Base-by-base conservation (phyloP, 495 filamentous ascomycete genomes). In the Venustampulla echinocandica region DNA sequence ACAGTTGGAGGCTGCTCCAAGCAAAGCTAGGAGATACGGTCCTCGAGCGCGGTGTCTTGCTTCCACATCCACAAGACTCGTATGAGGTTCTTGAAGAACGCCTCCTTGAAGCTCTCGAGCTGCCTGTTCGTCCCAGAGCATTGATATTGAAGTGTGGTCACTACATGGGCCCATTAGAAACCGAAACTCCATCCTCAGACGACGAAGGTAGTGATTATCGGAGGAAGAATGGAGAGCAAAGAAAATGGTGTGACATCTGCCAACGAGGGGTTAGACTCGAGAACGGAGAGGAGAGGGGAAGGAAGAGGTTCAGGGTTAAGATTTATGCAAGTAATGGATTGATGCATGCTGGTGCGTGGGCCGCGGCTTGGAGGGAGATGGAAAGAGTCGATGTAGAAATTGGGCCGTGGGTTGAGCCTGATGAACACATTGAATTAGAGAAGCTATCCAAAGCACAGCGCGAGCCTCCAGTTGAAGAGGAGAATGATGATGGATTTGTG, bases 351-450 rank as follows among this genome's bases (percentile, higher is more conserved):
- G 88, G 87, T 2, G 90, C 92, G 0, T 98, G 92, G 92, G 80
- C 80, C 21, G 87, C 88, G 13, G 89, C 85, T 24, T 98, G 92
- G 92, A 81, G 75, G 44, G 90, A 96, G 60, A 98, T 98, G 92
- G 92, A 98, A 64, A 76, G 90, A 23, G 86, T 97, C 6, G 92
- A 98, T 64, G 84, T 93, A 0, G 92, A 98, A 59, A 77, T 98
- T 50, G 80, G 82, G 46, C 80, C 87, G 10, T 61, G 70, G 23
- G 66, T 77, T 13, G 70, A 73, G 15, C 33, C 57, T 0, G 39
- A 44, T 6, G 36, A 74, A 15, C 66, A 64, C 39, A 56, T 51
- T 4, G 71, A 76, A 53, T 50, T 76, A 10, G 69, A 71, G 46
- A 58, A 57, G 9, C 59, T 75, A 3, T 66, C 62, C 24, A 61